phyloP scores from a whole-genome alignment of 2,329 filamentous ascomycete genomes.

The Aspergillus sp. region DNA sequence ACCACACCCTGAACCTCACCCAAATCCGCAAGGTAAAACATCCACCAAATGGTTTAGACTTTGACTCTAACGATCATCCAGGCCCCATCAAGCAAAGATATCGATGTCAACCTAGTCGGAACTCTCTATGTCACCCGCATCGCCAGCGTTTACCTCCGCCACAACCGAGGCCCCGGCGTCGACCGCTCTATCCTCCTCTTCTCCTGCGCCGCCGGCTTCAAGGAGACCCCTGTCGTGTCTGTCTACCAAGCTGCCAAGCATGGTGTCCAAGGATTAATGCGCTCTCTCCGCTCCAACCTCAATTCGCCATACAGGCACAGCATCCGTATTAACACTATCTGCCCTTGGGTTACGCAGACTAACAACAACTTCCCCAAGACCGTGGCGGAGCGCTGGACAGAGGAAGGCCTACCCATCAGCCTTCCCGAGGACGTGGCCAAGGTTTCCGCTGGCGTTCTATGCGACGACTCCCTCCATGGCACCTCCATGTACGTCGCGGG shows the following conservation, averaged over 20 bases:
- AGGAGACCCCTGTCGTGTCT: slow-evolving; percentile 48
- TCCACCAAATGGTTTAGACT: not conserved
- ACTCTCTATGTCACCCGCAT: slow-evolving; percentile 50
- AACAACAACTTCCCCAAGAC: slow-evolving; percentile 36
- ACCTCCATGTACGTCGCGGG: slow-evolving; percentile 46
- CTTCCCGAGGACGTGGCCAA: slow-evolving; percentile 41
- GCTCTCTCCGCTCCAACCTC: slow-evolving; percentile 42
- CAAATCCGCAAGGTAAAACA: slow-evolving; percentile 40
- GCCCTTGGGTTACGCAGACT: slow-evolving; percentile 45
- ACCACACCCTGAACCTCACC: slow-evolving; percentile 45
- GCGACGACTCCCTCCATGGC: slow-evolving; percentile 39
- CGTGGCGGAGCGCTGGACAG: slow-evolving; percentile 36
- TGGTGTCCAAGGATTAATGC: slow-evolving; percentile 52
- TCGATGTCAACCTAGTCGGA: slow-evolving; percentile 52
- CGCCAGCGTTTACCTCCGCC: slow-evolving; percentile 51
- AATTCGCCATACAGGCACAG: slow-evolving; percentile 34
- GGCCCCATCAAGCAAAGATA: slow-evolving; percentile 35
- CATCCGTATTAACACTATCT: slow-evolving; percentile 47
- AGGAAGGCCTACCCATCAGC: slow-evolving; percentile 42
- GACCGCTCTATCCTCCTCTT: slow-evolving; percentile 48
- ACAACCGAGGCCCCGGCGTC: slow-evolving; percentile 32
- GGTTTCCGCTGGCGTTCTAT: slow-evolving; percentile 39
- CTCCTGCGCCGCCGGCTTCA: slow-evolving; percentile 51
- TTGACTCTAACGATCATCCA: slow-evolving; percentile 7
- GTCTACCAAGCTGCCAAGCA: slow-evolving; percentile 53